Evolutionary conservation across 352 stramenopile species (phyloP), one percentile per base, ranked within the genome.

Genomic region (Blastocystis sp.): DNA sequence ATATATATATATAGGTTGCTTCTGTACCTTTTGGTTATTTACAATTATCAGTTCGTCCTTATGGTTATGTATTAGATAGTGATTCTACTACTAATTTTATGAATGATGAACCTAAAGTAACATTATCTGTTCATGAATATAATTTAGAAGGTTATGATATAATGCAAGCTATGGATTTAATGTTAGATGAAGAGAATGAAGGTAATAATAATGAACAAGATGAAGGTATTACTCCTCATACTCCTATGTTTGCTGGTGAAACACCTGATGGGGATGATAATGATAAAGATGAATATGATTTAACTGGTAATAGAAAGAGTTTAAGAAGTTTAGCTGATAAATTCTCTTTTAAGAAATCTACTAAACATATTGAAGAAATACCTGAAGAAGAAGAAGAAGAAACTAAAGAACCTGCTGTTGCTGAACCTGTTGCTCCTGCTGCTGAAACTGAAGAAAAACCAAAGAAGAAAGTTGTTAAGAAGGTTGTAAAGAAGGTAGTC

Each of bases 401-500:
- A 45, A 35, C 7, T 36, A 36, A 36, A 18, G 41, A 9, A 36
- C 24, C 31, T 48, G 41, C 18, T 13, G 24, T 28, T 34, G 23
- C 18, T 4, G 41, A 48, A 23, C 39, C 39, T 7, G 33, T n/a
- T 39, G 41, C 31, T 18, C 41, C 41, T 35, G 41, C 31, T 9
- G 41, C 31, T 24, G 23, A 42, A 7, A 13, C 23, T 13, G 7
- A 36, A 21, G 41, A 48, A 36, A 28, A 23, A 21, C 25, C 25
- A 25, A 21, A 5, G 5, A 11, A n/a, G 1, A 28, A 48, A 23
- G 24, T 28, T 21, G 44, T 25, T 34, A 37, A 58, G 47, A 58
- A 58, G 40, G 25, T 27, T 21, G 40, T 40, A 42, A 62, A 62
- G 52, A 62, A 62, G 52, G 52, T 62, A 0, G 52, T 62, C 4